Conservation (phyloP, 192 early-diverging fungal species). For the Haplosporangium gracile region DNA sequence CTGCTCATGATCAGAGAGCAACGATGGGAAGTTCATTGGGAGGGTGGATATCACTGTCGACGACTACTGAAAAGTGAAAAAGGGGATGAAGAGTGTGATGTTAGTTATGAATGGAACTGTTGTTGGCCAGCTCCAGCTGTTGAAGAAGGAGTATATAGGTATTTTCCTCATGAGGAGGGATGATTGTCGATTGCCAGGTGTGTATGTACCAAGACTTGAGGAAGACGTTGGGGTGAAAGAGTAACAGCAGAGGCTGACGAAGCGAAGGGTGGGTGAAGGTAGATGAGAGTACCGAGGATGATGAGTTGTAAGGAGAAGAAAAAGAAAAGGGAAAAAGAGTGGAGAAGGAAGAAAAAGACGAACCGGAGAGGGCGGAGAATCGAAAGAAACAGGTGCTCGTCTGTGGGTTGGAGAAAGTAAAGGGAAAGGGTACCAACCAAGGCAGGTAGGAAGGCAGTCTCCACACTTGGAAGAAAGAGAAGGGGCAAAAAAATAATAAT, state of each 20-base stretch:
- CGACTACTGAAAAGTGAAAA: background rate
- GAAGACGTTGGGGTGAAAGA: background rate
- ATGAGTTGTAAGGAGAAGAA: background rate
- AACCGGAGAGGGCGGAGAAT: background rate
- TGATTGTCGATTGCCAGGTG: background rate
- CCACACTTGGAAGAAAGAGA: background rate
- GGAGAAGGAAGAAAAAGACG: background rate
- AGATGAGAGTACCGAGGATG: background rate
- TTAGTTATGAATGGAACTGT: background rate
- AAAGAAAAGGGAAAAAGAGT: background rate
- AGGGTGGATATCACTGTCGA: background rate
- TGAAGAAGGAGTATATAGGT: too few relatives aligned
- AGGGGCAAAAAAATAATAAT: background rate
- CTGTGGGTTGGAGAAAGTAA: slow-evolving; percentile 4
- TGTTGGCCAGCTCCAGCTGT: background rate
- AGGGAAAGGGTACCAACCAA: background rate
- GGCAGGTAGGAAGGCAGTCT: background rate
- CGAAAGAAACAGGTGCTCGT: background rate
- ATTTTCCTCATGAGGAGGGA: background rate
- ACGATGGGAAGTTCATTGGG: slow-evolving; percentile 47
- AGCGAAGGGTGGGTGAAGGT: background rate
- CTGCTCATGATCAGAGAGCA: slow-evolving; percentile 57
- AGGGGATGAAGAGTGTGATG: background rate
- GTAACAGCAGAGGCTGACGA: background rate
- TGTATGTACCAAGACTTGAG: background rate